phyloP scores from a whole-genome alignment of 2,329 filamentous ascomycete genomes.

The Verruconis gallopava region DNA sequence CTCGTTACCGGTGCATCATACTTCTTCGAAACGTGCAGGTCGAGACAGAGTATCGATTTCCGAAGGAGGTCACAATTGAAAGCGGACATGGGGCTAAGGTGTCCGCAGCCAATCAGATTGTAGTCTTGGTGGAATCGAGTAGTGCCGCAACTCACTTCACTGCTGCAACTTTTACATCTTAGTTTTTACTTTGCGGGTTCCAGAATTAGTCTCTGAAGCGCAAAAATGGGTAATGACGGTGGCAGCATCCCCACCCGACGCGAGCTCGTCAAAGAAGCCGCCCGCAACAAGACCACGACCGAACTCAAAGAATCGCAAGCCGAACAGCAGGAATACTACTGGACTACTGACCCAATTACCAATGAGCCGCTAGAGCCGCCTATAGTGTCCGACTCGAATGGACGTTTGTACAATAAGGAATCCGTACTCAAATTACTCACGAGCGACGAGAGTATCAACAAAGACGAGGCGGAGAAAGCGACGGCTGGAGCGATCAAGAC shows the following conservation, averaged over 20 bases:
- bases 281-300: constrained; percentile 65
- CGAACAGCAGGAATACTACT: constrained; percentile 75
- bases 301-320: constrained; percentile 80
- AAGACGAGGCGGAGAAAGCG: constrained; percentile 48
- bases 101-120: not conserved
- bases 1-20: too few species aligned
- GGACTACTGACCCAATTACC: constrained; percentile 80
- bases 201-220: too few species aligned
- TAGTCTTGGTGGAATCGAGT: too few species aligned
- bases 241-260: constrained; percentile 91
- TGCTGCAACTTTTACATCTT: too few species aligned
- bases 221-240: constrained; percentile 89
- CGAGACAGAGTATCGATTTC: too few species aligned
- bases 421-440: constrained; percentile 59
- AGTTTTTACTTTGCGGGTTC: too few species aligned
- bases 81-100: too few species aligned
- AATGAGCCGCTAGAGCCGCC: constrained; percentile 59
- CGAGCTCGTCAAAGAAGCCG: constrained; percentile 90
- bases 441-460: constrained; percentile 32
- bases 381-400: constrained; percentile 72
- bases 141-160: too few species aligned
- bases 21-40: too few species aligned
- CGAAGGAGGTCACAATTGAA: too few species aligned
- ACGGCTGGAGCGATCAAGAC: constrained; percentile 56
- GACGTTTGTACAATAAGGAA: constrained; percentile 90